These are phyloP conservation scores for Aureobasidium namibiae DNA, from an alignment of 2,329 filamentous ascomycete species.

Conservation along the genomic window DNA sequence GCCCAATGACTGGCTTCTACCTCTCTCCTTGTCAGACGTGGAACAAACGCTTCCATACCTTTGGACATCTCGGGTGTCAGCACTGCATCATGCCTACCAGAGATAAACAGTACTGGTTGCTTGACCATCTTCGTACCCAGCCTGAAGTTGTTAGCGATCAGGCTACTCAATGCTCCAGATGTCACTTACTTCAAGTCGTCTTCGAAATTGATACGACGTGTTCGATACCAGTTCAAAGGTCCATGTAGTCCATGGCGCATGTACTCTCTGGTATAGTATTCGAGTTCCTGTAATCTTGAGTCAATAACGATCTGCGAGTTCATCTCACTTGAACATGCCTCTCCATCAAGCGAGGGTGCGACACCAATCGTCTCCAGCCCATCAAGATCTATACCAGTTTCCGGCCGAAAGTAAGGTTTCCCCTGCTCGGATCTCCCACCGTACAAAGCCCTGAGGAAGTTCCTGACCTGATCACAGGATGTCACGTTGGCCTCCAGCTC, in stretches of 20 bases:
- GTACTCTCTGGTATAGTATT: constrained; percentile 70
- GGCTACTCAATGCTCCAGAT: no score
- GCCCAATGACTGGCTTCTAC: constrained; percentile 76
- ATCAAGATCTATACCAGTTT: constrained; percentile 57
- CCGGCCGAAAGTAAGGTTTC: constrained; percentile 49
- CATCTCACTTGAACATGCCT: constrained; percentile 36
- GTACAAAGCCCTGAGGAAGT: constrained; percentile 64
- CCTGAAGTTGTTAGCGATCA: neutral
- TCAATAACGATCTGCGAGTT: neutral
- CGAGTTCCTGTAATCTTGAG: constrained; percentile 46
- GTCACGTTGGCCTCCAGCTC: constrained; percentile 38
- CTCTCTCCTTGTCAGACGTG: constrained; percentile 34
- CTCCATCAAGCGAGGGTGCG: constrained; percentile 53
- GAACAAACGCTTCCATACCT: neutral
- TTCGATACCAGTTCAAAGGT: constrained; percentile 84
- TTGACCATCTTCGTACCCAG: constrained; percentile 36
- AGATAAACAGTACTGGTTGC: constrained; percentile 62
- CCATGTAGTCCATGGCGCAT: constrained; percentile 65
- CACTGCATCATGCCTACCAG: constrained; percentile 61
- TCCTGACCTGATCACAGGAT: constrained; percentile 47
- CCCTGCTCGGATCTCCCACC: constrained; percentile 54
- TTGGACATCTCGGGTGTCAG: constrained; percentile 51
- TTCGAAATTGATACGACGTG: constrained; percentile 60
- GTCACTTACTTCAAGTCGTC: constrained; percentile 53
- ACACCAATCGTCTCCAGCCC: constrained; percentile 50